Evolutionary conservation across 1,284 basidiomycete species (phyloP).

Genomic region (Xerocomus minutiporus): DNA sequence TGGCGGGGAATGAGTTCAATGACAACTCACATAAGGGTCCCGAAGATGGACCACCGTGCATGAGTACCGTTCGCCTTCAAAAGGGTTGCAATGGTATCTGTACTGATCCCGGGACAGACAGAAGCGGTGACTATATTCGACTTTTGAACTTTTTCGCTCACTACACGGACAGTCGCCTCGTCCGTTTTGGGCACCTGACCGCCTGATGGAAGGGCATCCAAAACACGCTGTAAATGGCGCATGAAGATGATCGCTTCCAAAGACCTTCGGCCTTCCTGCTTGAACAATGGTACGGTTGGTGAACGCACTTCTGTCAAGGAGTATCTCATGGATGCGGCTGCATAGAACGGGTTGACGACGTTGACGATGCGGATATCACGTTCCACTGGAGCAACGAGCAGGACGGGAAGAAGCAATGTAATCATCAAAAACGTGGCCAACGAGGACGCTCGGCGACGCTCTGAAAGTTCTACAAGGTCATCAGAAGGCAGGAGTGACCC

Average conservation of each 20-base stretch:
- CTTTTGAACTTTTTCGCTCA: slow-evolving; percentile 46
- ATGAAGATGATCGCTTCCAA: slow-evolving; percentile 60
- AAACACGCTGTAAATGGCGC: slow-evolving; percentile 71
- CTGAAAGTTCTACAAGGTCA: slow-evolving; percentile 23
- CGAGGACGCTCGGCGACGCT: slow-evolving; percentile 43
- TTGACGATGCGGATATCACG: slow-evolving; percentile 80
- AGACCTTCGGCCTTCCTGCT: slow-evolving; percentile 60
- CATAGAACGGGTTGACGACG: slow-evolving; percentile 80
- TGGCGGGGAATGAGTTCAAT: slow-evolving; percentile 12
- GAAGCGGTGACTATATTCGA: slow-evolving; percentile 70
- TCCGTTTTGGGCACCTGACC: slow-evolving; percentile 54
- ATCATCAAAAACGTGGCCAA: slow-evolving; percentile 74
- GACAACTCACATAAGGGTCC: slow-evolving; percentile 41
- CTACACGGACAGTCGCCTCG: slow-evolving; percentile 42
- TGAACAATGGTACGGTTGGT: slow-evolving; percentile 39
- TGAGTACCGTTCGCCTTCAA: slow-evolving; percentile 44
- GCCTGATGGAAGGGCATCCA: slow-evolving; percentile 66
- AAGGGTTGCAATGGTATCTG: slow-evolving; percentile 58
- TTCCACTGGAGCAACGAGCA: slow-evolving; percentile 76
- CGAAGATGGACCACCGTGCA: slow-evolving; percentile 36
- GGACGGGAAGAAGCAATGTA: slow-evolving; percentile 70
- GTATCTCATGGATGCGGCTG: slow-evolving; percentile 59
- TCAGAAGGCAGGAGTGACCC: slow-evolving; percentile 42
- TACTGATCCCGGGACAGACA: slow-evolving; percentile 69
- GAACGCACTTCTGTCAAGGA: slow-evolving; percentile 25